Conservation (phyloP, 2,329 filamentous ascomycete species). For the Fusarium buxicola region DNA sequence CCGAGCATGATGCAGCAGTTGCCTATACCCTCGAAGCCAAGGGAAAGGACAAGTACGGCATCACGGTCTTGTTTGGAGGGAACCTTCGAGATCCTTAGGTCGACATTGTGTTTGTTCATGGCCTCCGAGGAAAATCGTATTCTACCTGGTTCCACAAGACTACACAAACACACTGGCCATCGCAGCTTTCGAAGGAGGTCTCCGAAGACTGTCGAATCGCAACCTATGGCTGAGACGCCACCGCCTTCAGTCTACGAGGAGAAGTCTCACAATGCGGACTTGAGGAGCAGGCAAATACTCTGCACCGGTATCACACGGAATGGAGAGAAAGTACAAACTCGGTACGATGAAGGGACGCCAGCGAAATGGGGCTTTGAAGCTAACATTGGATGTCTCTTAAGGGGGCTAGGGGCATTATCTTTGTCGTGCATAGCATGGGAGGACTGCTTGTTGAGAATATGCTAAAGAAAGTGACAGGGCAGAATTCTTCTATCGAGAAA, state of each 20-base stretch:
- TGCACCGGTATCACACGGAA: neutral
- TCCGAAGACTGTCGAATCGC: neutral
- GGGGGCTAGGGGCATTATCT: neutral
- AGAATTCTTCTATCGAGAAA: neutral
- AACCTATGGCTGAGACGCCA: neutral
- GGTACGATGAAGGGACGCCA: neutral
- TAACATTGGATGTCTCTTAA: neutral
- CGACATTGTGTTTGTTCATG: neutral
- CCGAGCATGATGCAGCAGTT: neutral
- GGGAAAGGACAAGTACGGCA: neutral
- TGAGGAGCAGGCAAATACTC: neutral
- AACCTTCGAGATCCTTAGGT: neutral
- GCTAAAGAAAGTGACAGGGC: neutral
- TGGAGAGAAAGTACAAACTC: neutral
- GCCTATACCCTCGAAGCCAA: neutral
- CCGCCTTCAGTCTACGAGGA: neutral
- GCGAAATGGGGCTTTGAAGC: neutral
- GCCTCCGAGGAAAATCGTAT: neutral
- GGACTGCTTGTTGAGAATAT: neutral
- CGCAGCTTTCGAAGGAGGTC: neutral
- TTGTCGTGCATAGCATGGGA: neutral
- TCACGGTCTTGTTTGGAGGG: neutral
- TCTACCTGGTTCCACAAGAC: neutral
- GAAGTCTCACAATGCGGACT: neutral
- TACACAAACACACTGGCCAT: neutral